Conservation (phyloP, 1,284 basidiomycete species). For the Tylopilus orsonianus region DNA sequence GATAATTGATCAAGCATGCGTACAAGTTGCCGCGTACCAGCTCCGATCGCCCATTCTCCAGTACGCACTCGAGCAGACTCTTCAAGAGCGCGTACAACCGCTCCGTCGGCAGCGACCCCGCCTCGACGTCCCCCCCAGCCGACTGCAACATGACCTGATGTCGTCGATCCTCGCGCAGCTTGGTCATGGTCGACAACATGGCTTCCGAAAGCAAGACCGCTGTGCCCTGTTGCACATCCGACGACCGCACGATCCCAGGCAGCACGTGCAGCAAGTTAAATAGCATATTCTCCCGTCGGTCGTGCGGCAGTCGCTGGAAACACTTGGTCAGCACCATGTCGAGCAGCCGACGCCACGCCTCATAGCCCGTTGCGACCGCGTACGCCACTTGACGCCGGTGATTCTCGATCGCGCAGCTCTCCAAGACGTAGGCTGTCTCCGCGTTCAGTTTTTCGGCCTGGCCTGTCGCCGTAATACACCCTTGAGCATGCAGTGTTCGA, state of each 20-base stretch:
- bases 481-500: conserved; percentile 64
- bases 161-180: conserved; percentile 75
- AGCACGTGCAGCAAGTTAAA: conserved; percentile 86
- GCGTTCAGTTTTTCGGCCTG: conserved; percentile 68
- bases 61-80: conserved; percentile 73
- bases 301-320: conserved; percentile 77
- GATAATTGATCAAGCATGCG: conserved; percentile 84
- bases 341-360: conserved; percentile 81
- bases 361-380: conserved; percentile 70
- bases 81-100: conserved; percentile 77
- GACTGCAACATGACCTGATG: conserved; percentile 67
- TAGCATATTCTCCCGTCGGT: conserved; percentile 80
- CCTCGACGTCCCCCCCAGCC: conserved; percentile 58
- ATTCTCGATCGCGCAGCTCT: conserved; percentile 85
- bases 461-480: conserved; percentile 58
- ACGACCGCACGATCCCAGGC: conserved; percentile 54
- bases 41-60: conserved; percentile 80
- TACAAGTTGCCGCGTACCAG: conserved; percentile 97
- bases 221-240: conserved; percentile 68
- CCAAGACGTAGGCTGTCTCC: conserved; percentile 76
- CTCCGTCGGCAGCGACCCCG: conserved; percentile 75
- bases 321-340: conserved; percentile 84
- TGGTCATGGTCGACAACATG: conserved; percentile 80
- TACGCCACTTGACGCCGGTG: conserved; percentile 78
- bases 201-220: conserved; percentile 82